These are phyloP conservation scores for Penicillium atrosanguineum DNA, from an alignment of 495 filamentous ascomycete species.

Conservation along the genomic window DNA sequence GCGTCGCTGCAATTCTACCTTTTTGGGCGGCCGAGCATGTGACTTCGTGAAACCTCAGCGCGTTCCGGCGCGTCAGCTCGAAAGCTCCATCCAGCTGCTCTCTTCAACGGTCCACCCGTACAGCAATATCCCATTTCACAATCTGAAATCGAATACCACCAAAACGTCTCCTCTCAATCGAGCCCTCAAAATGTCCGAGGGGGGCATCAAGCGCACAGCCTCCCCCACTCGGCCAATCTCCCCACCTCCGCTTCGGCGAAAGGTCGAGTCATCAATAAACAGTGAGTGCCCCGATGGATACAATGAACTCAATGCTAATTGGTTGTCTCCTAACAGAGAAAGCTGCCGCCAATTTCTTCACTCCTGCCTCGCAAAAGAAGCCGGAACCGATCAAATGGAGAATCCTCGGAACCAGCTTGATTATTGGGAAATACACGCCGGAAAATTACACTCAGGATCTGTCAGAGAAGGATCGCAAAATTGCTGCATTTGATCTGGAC, in stretches of 20 bases:
- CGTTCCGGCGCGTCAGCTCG: constrained; percentile 26
- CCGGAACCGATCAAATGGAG: constrained; percentile 77
- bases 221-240: constrained; percentile 40
- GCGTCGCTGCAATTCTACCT: constrained; percentile 1
- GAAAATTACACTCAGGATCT: constrained; percentile 19
- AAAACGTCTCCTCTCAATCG: constrained; percentile 17
- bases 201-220: constrained; percentile 32
- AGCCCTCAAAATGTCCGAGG: constrained; percentile 33
- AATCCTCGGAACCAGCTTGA: constrained; percentile 62
- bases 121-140: background rate
- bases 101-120: background rate
- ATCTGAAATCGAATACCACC: background rate
- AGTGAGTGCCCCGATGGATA: constrained; percentile 48
- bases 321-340: constrained; percentile 42
- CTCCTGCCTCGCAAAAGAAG: constrained; percentile 78
- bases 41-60: constrained; percentile 42
- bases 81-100: background rate
- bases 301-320: background rate
- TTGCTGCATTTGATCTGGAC: constrained; percentile 93
- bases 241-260: constrained; percentile 50
- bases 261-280: constrained; percentile 69
- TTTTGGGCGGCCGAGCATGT: constrained; percentile 32
- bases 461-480: constrained; percentile 48
- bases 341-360: constrained; percentile 84
- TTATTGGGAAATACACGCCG: constrained; percentile 70